Percentiles rank a stretch among this genome's conserved stretches.
These are phyloP conservation scores for Echinosophora koreensis DNA, from an alignment of 306 rosid species.

Conservation along the genomic window DNA sequence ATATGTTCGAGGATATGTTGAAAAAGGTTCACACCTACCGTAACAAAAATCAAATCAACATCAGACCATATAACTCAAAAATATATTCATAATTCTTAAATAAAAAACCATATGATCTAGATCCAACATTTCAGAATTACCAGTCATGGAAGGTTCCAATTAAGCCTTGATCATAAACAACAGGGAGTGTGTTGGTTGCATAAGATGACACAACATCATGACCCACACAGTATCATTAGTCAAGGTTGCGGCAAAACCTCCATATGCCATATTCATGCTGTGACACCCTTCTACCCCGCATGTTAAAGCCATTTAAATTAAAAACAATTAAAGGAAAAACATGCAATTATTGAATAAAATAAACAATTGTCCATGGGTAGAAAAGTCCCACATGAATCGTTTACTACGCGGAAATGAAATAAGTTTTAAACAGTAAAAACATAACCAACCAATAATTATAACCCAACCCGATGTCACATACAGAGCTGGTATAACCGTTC, in stretches of 20 bases:
- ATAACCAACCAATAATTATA: too few species aligned
- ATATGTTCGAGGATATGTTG: slow-evolving; percentile 96
- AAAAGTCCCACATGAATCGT: too few species aligned
- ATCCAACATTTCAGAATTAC: slow-evolving; percentile 53
- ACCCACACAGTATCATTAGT: slow-evolving; percentile 88
- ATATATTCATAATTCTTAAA: background rate
- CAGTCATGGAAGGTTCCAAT: slow-evolving; percentile 93
- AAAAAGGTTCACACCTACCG: slow-evolving; percentile 97
- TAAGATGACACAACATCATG: slow-evolving; percentile 96
- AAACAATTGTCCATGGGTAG: too few species aligned
- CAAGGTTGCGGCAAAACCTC: slow-evolving; percentile 88
- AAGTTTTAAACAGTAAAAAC: too few species aligned
- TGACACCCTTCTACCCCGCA: too few species aligned
- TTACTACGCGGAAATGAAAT: too few species aligned
- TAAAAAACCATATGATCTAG: background rate
- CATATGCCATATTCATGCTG: slow-evolving; percentile 88
- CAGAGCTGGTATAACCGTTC: too few species aligned
- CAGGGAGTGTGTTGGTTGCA: slow-evolving; percentile 74
- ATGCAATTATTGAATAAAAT: too few species aligned
- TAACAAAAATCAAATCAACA: slow-evolving; percentile 45
- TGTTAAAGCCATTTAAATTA: too few species aligned
- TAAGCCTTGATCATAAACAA: slow-evolving; percentile 94
- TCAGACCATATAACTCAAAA: slow-evolving; percentile 13
- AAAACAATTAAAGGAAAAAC: too few species aligned
- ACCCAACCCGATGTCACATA: too few species aligned